Conservation (phyloP, 2,329 filamentous ascomycete species). For the Penicillium sp. region DNA sequence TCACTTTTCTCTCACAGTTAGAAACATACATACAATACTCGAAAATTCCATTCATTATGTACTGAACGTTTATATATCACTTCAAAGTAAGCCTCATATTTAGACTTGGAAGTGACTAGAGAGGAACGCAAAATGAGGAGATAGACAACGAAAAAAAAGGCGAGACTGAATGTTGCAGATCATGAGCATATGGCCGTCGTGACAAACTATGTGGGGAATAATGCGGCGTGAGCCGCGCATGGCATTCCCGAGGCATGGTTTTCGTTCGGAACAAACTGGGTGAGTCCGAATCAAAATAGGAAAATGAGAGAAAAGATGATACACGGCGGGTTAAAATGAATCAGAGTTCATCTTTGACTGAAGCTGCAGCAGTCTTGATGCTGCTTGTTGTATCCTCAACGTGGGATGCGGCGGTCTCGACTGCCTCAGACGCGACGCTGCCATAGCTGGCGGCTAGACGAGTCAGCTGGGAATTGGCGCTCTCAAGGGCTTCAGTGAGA, state of each 20-base stretch:
- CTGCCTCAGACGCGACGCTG: slow-evolving; percentile 34
- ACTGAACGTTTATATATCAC: slow-evolving; percentile 14
- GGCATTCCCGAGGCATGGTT: slow-evolving; percentile 9
- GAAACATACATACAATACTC: background rate
- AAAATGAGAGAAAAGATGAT: slow-evolving; percentile 8
- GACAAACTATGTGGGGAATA: slow-evolving; percentile 39
- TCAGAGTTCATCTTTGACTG: slow-evolving; percentile 27
- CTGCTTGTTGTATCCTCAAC: slow-evolving; percentile 47
- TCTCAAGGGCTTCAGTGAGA: slow-evolving; percentile 35
- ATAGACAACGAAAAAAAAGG: slow-evolving; percentile 17
- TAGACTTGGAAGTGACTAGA: slow-evolving; percentile 2
- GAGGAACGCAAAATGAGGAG: slow-evolving; percentile 4
- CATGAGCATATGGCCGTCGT: slow-evolving; percentile 26
- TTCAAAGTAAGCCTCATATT: slow-evolving; percentile 4
- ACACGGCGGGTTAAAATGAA: background rate
- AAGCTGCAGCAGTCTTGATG: slow-evolving; percentile 47
- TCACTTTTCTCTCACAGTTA: too few relatives aligned
- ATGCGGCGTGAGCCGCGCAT: slow-evolving; percentile 21
- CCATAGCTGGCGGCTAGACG: slow-evolving; percentile 33
- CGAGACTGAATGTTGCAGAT: slow-evolving; percentile 24
- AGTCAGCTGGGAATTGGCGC: slow-evolving; percentile 34
- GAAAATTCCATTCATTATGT: slow-evolving; percentile 13
- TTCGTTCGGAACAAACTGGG: slow-evolving; percentile 2
- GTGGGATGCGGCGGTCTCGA: slow-evolving; percentile 40
- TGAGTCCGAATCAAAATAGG: slow-evolving; percentile 7